Conservation (phyloP, 306 rosid genomes). For the Vigna nakashimae region DNA sequence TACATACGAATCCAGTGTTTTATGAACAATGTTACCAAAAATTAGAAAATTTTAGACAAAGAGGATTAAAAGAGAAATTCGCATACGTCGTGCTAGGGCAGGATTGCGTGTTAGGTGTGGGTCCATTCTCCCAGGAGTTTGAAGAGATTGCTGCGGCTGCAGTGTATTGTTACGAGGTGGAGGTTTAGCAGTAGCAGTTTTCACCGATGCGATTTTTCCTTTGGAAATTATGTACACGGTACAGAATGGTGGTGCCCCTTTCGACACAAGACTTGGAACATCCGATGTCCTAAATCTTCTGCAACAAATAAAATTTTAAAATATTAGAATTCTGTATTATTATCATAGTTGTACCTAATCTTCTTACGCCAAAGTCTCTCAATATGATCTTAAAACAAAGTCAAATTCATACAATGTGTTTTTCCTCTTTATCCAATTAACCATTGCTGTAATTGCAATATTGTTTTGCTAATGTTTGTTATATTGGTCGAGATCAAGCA, state of each 20-base stretch:
- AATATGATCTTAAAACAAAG: neutral
- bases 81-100: constrained; percentile 44
- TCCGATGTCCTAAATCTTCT: constrained; percentile 76
- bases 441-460: neutral
- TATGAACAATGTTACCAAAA: constrained; percentile 25
- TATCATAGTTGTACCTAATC: neutral
- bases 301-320: constrained; percentile 12
- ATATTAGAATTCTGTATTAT: constrained; percentile 9
- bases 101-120: constrained; percentile 28
- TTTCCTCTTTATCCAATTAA: neutral
- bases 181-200: constrained; percentile 54
- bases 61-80: constrained; percentile 2
- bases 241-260: constrained; percentile 76
- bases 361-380: neutral
- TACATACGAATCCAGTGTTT: neutral
- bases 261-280: constrained; percentile 64
- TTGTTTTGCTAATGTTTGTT: neutral
- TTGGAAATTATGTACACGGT: constrained; percentile 74
- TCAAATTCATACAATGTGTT: neutral
- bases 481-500: constrained; percentile 11
- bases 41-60: neutral
- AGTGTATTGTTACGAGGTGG: neutral
- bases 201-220: constrained; percentile 70
- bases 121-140: constrained; percentile 36
- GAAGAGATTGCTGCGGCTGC: constrained; percentile 1